Conservation (phyloP, 208 protist species). For the Naegleria gruberi region DNA sequence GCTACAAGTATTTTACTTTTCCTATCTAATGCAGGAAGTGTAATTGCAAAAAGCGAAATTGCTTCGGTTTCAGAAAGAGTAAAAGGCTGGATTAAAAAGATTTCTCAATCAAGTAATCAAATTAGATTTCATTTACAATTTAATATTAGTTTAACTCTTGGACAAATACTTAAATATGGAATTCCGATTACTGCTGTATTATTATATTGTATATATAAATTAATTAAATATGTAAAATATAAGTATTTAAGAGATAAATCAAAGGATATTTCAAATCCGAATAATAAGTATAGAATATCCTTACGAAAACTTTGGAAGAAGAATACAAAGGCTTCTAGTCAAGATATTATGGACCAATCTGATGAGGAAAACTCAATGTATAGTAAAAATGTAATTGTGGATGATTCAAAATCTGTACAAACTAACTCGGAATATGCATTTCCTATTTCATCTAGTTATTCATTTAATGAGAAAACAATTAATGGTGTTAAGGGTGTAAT, state of each 20-base stretch:
- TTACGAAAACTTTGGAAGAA: background rate
- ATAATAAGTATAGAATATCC: background rate
- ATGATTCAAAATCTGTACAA: background rate
- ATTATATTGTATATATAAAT: background rate
- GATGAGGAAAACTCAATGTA: background rate
- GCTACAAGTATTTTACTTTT: background rate
- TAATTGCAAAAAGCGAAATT: background rate
- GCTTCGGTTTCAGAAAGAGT: background rate
- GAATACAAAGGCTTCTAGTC: background rate
- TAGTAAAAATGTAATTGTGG: background rate
- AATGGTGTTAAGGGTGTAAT: background rate
- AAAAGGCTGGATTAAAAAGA: background rate
- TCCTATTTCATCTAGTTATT: background rate
- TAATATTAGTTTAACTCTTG: background rate
- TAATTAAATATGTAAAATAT: background rate
- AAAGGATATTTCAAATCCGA: background rate
- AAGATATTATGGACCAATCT: background rate
- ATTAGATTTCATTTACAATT: background rate
- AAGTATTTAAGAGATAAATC: background rate
- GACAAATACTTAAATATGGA: background rate
- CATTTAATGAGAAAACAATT: background rate
- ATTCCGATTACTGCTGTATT: background rate
- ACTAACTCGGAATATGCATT: background rate
- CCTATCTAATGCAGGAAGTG: background rate
- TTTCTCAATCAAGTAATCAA: background rate